Percentiles rank a stretch among this genome's conserved stretches.
Evolutionary conservation across 176 grass and related monocot genomes (phyloP).

Genomic region (Eragrostis nindensis): DNA sequence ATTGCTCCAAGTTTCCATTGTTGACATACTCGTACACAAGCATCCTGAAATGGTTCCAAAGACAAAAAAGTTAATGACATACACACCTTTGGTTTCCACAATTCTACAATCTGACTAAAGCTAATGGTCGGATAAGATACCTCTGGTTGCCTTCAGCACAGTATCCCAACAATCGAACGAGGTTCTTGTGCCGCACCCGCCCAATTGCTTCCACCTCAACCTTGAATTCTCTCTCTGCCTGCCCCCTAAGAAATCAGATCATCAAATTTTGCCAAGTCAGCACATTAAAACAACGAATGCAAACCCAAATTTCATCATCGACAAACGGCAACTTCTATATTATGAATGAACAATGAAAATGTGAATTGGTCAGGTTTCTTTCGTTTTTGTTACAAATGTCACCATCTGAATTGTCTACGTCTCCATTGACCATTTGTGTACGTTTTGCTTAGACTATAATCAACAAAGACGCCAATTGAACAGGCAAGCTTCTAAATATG

Average conservation of each 20-base stretch:
- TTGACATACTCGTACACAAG: conserved; percentile 93
- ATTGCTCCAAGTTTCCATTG: conserved; percentile 98
- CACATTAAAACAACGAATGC: conserved; percentile 30
- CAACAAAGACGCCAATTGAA: conserved; percentile 28
- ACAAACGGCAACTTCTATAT: conserved; percentile 24
- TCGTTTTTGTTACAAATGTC: conserved; percentile 36
- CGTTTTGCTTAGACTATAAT: conserved; percentile 42
- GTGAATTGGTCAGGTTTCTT: not conserved
- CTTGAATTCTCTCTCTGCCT: conserved; percentile 98
- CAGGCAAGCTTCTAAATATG: conserved; percentile 14
- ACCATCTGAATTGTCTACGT: conserved; percentile 44
- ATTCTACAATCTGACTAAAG: conserved; percentile 15
- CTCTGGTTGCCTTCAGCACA: conserved; percentile 95
- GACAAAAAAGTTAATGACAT: conserved; percentile 25
- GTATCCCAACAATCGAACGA: conserved; percentile 90
- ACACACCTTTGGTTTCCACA: conserved; percentile 25
- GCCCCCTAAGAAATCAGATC: conserved; percentile 66
- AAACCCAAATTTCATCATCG: conserved; percentile 27
- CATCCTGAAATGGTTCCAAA: conserved; percentile 63
- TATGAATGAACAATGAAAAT: conserved; percentile 35
- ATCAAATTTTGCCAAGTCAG: conserved; percentile 31
- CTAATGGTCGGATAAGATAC: conserved; percentile 45
- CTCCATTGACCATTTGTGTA: conserved; percentile 26
- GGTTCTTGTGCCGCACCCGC: conserved; percentile 94
- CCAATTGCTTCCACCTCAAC: conserved; percentile 98